Conservation (phyloP, 306 rosid species). For the Vigna radiata region DNA sequence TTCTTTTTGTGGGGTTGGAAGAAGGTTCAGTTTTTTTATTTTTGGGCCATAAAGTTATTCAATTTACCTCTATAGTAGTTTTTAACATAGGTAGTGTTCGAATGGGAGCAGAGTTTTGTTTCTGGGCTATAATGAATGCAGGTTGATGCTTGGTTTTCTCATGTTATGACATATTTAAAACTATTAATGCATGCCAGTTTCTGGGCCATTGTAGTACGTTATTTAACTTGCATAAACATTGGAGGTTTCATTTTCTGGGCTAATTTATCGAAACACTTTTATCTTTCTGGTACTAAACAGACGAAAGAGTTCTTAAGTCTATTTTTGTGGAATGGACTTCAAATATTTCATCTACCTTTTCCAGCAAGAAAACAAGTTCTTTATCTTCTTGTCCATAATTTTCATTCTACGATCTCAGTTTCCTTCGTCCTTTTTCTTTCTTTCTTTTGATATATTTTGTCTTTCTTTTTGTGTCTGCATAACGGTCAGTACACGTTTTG, state of each 20-base stretch:
- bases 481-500: constrained; percentile 22
- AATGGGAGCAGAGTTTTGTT: constrained; percentile 18
- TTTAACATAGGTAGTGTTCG: neutral
- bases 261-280: neutral
- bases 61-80: neutral
- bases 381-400: neutral
- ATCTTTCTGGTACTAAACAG: neutral
- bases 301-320: neutral
- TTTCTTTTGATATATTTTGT: neutral
- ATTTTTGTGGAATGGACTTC: neutral
- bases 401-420: neutral
- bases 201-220: neutral
- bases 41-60: neutral
- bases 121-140: constrained; percentile 10
- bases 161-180: neutral
- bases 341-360: constrained; percentile 1
- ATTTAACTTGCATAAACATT: constrained; percentile 1
- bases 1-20: constrained; percentile 9
- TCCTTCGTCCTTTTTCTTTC: neutral
- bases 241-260: neutral
- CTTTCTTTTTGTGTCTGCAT: neutral
- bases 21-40: neutral
- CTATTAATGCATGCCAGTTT: neutral
- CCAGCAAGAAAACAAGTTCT: neutral
- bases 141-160: constrained; percentile 3